These are phyloP conservation scores for Pythium volutum DNA, from an alignment of 352 stramenopile genomes.

Conservation along the genomic window DNA sequence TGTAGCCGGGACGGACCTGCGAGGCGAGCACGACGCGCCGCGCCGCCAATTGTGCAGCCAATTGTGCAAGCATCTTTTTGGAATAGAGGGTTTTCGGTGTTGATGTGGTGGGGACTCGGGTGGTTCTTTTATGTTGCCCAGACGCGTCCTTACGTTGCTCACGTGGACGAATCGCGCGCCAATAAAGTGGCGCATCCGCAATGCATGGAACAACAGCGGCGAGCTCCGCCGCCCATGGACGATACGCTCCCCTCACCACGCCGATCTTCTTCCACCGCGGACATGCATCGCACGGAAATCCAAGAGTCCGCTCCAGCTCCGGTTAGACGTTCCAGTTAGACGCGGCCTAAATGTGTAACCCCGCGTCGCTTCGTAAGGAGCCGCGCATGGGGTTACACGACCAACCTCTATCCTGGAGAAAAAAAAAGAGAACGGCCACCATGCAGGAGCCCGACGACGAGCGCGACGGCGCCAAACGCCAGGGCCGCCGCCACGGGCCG, in stretches of 20 bases:
- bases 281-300: too few species aligned
- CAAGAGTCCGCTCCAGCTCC: not conserved
- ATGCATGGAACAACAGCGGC: not conserved
- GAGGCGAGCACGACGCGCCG: constrained; percentile 72
- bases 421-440: not conserved
- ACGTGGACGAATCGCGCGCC: not conserved
- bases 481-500: constrained; percentile 35
- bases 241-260: too few species aligned
- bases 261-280: too few species aligned
- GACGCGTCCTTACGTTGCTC: not conserved
- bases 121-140: not conserved
- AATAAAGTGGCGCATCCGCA: not conserved
- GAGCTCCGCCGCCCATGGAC: too few species aligned
- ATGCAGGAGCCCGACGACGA: constrained; percentile 20
- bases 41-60: constrained; percentile 41
- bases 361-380: not conserved
- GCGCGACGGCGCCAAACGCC: constrained; percentile 53
- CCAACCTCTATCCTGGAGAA: not conserved
- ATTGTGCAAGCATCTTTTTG: constrained; percentile 41
- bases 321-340: constrained; percentile 5
- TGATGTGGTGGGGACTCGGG: not conserved
- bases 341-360: not conserved
- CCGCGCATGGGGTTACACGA: not conserved
- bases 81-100: not conserved
- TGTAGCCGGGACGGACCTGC: constrained; percentile 27